Evolutionary conservation across 2,329 filamentous ascomycete species (phyloP), one percentile per base, ranked within the genome.

Genomic region (Colletotrichum camelliae): DNA sequence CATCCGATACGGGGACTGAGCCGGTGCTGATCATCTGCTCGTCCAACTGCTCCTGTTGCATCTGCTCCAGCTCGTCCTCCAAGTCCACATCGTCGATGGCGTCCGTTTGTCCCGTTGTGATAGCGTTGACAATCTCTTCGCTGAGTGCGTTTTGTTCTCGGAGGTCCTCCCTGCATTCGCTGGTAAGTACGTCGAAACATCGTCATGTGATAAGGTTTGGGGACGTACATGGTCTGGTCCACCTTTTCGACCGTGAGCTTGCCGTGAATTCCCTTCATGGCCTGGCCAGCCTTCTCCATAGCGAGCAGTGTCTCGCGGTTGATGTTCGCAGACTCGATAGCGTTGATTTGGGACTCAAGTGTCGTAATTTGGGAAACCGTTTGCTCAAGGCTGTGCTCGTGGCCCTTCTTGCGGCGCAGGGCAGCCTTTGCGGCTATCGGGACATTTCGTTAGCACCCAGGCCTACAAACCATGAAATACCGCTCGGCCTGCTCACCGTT

Each of bases 321-420:
- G 89, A 99, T 98, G 85, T 98, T 99, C 77, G 97, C 97, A 64
- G 96, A 95, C 86, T 99, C 97, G 88, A 99, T 98, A 76, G 95
- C 94, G 85, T 97, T 97, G 83, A 98, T 97, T 85, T 99, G 96
- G 83, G 96, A 94, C 85, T 99, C 97, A 60, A 99, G 90, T 27
- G 97, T 98, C 81, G 93, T 92, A 82, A 98, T 97, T 87, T 98
- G 96, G 37, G 94, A 92, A 75, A 92, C 91, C 2, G 96, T 98
- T 87, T 98, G 96, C 79, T 98, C 95, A 75, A 98, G 91, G 72
- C 95, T 95, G 85, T 96, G 94, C 86, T 98, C 96, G 82, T 97
- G 95, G 80, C 93, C 90, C 91, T 99, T 98, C 92, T 98, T 98
- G 85, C 96, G 93, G 88, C 95, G 92, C 78, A 99, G 88, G 55